Conservation (phyloP, 805 yeast genomes). For the Yamadazyma ubonensis region DNA sequence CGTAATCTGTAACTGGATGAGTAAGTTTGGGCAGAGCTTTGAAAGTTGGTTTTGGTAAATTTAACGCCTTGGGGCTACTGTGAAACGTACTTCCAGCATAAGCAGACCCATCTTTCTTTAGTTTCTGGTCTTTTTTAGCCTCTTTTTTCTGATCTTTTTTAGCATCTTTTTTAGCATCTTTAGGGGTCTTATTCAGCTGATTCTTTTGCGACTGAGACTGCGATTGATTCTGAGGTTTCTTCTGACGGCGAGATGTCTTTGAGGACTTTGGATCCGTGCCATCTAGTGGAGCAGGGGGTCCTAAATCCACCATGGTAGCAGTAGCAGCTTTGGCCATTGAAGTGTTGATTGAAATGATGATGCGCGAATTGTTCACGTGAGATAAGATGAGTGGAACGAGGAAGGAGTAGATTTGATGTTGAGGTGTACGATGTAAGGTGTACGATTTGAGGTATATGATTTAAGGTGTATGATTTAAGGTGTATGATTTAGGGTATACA, state of each 20-base stretch:
- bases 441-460: no score
- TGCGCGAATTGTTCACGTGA: slow-evolving; percentile 5
- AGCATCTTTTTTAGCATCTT: neutral
- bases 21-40: slow-evolving; percentile 17
- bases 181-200: no score
- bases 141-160: neutral
- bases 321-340: slow-evolving; percentile 6
- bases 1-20: slow-evolving; percentile 28
- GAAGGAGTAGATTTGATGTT: no score
- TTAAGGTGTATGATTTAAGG: no score
- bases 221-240: no score
- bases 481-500: no score
- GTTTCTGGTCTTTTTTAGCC: neutral
- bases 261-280: neutral
- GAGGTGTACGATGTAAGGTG: no score
- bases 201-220: neutral
- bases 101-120: slow-evolving; percentile 25
- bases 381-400: neutral
- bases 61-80: slow-evolving; percentile 54
- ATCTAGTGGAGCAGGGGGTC: neutral
- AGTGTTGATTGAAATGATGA: neutral
- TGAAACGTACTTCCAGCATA: slow-evolving; percentile 60
- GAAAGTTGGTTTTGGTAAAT: slow-evolving; percentile 56
- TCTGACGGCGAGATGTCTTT: neutral
- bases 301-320: slow-evolving; percentile 1